Evolutionary conservation across 169 alveolate species (phyloP).

Genomic region (Plasmodium relictum): DNA sequence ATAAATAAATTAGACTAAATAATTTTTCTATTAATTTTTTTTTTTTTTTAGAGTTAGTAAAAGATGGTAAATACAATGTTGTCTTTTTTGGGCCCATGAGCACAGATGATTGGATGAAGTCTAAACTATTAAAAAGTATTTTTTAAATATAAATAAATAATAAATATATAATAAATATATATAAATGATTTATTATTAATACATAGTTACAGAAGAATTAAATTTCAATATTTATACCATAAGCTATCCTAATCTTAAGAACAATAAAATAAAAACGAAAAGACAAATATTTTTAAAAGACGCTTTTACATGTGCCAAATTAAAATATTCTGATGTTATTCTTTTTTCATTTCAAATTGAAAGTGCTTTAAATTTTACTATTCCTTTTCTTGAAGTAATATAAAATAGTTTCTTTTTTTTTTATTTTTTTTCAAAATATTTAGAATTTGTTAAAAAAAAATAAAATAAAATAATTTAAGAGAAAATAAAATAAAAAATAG

Average conservation of each 20-base stretch:
- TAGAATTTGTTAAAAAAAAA: neutral
- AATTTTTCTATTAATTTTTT: neutral
- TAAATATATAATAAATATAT: conserved; percentile 5
- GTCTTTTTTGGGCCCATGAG: conserved; percentile 70
- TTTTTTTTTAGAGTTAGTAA: conserved; percentile 31
- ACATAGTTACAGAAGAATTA: conserved; percentile 39
- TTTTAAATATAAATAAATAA: neutral
- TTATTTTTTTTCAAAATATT: neutral
- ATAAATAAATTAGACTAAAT: neutral
- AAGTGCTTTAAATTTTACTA: conserved; percentile 53
- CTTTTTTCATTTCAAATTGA: conserved; percentile 63
- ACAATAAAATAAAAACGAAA: conserved; percentile 17
- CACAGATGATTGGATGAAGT: conserved; percentile 67
- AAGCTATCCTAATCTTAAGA: conserved; percentile 55
- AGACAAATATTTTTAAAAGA: conserved; percentile 45
- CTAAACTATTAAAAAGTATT: conserved; percentile 47
- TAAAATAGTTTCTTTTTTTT: neutral
- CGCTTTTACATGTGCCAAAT: conserved; percentile 47
- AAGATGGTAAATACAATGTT: conserved; percentile 47
- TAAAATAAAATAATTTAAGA: conserved; percentile 10
- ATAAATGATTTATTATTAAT: neutral
- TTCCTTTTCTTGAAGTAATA: conserved; percentile 68
- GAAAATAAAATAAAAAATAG: neutral
- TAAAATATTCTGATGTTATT: conserved; percentile 35
- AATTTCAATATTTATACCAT: conserved; percentile 50